Evolutionary conservation across 345 rosid species (phyloP).

Genomic region (Garcia nutans): DNA sequence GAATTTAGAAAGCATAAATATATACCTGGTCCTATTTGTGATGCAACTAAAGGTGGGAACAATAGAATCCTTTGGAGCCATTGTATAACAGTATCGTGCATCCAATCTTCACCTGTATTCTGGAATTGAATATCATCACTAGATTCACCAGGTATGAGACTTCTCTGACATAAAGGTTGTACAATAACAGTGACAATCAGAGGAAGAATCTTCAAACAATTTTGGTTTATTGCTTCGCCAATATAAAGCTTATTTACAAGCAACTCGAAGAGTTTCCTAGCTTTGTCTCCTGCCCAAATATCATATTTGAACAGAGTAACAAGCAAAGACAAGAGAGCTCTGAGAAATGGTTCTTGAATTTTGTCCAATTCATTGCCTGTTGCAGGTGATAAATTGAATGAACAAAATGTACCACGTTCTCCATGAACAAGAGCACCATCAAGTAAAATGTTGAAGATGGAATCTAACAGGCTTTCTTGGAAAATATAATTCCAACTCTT

Average conservation of each 20-base stretch:
- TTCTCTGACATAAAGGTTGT: conserved; percentile 43
- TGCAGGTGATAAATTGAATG: conserved; percentile 42
- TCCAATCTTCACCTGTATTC: conserved; percentile 31
- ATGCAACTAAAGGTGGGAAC: conserved; percentile 68
- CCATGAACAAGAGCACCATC: conserved; percentile 78
- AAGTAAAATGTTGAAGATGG: conserved; percentile 67
- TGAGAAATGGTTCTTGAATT: conserved; percentile 67
- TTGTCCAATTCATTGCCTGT: conserved; percentile 47
- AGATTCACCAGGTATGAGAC: conserved; percentile 30
- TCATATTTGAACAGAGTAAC: conserved; percentile 58
- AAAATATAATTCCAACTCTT: conserved; percentile 36
- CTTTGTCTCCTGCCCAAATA: conserved; percentile 68
- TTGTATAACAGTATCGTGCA: conserved; percentile 47
- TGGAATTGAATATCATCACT: conserved; percentile 25
- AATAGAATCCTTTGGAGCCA: conserved; percentile 69
- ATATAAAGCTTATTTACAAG: conserved; percentile 65
- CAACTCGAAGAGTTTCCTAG: conserved; percentile 53
- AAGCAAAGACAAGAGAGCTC: conserved; percentile 73
- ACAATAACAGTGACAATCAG: conserved; percentile 48
- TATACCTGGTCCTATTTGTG: conserved; percentile 71
- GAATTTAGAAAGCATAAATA: conserved; percentile 5
- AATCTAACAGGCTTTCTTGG: conserved; percentile 50
- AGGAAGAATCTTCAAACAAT: conserved; percentile 78
- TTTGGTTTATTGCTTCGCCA: conserved; percentile 61
- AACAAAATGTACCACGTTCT: conserved; percentile 34